Conservation (phyloP, 129 eudicot genomes). For the Deinandra increscens region DNA sequence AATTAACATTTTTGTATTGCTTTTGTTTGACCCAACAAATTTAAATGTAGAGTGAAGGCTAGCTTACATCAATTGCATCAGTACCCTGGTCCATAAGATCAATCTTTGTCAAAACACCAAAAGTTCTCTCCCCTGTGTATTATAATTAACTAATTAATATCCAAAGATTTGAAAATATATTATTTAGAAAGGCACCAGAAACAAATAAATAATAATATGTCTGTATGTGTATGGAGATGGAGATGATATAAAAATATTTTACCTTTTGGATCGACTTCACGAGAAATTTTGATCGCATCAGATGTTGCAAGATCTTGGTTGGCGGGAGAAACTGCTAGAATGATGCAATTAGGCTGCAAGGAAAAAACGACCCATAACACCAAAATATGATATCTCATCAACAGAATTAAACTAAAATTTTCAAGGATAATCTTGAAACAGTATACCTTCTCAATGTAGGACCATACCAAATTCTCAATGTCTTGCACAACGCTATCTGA, state of each 20-base stretch:
- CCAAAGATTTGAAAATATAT: not conserved
- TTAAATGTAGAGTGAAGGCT: constrained; percentile 4
- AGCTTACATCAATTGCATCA: constrained; percentile 93
- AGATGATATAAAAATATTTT: constrained; percentile 15
- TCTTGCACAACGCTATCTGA: constrained; percentile 79
- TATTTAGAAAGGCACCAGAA: constrained; percentile 4
- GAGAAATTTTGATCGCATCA: constrained; percentile 89
- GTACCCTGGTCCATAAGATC: constrained; percentile 99
- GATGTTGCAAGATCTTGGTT: constrained; percentile 99
- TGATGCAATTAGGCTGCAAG: constrained; percentile 98
- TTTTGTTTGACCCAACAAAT: constrained; percentile 12
- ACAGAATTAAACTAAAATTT: not conserved
- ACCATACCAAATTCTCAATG: constrained; percentile 88
- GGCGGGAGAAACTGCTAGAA: constrained; percentile 96
- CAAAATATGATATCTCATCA: constrained; percentile 12
- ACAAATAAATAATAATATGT: constrained; percentile 7
- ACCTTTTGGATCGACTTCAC: constrained; percentile 99
- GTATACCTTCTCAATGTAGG: constrained; percentile 88
- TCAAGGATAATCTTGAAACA: not conserved
- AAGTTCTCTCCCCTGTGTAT: constrained; percentile 89
- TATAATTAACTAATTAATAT: constrained; percentile 5
- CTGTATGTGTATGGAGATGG: not conserved
- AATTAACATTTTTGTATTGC: not conserved
- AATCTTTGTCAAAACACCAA: constrained; percentile 94
- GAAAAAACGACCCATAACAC: constrained; percentile 16